Base-by-base conservation (phyloP, 2,329 filamentous ascomycete genomes). In the Nemania bipapillata region DNA sequence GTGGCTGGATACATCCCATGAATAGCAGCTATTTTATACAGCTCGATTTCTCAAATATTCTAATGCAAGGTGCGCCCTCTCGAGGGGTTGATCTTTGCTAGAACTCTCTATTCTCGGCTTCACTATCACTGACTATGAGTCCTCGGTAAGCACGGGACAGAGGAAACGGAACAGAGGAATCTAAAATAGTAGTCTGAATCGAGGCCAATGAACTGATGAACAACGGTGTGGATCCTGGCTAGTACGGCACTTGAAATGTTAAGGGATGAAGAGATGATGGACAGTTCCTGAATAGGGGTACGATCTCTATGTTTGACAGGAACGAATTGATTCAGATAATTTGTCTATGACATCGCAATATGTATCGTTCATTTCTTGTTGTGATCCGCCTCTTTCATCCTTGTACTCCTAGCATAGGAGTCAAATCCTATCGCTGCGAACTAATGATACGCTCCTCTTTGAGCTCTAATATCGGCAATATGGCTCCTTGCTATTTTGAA, bases 231-330 rank as follows among this genome's bases (percentile, higher is more conserved):
- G 37, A 64, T 53, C 49, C 57, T 17, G 37, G 45, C 35, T 53
- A 37, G 42, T 42, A 50, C n/a, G 50, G 50, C n/a, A 56, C 26
- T 53, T 57, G 45, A 28, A 28, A 58, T 56, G 50, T 7, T 28
- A 59, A 47, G 28, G 50, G 37, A 60, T 37, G 30, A 64, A 52
- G 49, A 63, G 56, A 54, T 49, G 40, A 50, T 59, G 57, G 56
- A 61, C 68, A 56, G 61, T 61, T 65, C 65, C 60, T 45, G 60
- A 65, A 55, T 61, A 64, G 50, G 68, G 50, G 26, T 24, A 62
- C 37, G 65, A 70, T 70, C 60, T 70, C 57, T 50, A 68, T 68
- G 64, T 65, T 70, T 70, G 56, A 70, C 20, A 60, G 37, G 52
- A 62, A 62, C 50, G 47, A 67, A 69, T 64, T 55, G 56, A 70